These are phyloP conservation scores for Setomelanomma holmii DNA, from an alignment of 2,329 filamentous ascomycete genomes.

Conservation along the genomic window DNA sequence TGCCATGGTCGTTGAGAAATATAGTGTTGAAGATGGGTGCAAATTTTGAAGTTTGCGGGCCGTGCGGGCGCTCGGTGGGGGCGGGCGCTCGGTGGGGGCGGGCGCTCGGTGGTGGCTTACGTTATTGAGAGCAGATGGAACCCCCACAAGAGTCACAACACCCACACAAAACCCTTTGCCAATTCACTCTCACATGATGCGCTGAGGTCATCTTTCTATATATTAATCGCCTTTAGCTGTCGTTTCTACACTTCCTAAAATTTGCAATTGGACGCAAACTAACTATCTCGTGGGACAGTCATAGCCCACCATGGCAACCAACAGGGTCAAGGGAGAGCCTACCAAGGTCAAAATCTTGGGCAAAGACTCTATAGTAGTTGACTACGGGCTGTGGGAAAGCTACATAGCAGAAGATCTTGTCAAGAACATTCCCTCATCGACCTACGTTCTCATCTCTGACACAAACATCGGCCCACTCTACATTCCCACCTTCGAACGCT, in stretches of 20 bases:
- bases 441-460: constrained; percentile 96
- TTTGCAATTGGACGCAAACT: constrained; percentile 4
- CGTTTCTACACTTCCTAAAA: not conserved
- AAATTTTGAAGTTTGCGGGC: too few species aligned
- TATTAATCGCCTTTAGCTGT: constrained; percentile 7
- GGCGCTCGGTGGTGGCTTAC: too few species aligned
- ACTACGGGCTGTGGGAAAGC: constrained; percentile 86
- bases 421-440: constrained; percentile 78
- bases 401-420: constrained; percentile 85
- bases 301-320: constrained; percentile 38
- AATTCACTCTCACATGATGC: constrained; percentile 3
- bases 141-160: constrained; percentile 3
- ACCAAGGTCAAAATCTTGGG: constrained; percentile 82
- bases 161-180: constrained; percentile 8
- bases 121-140: constrained; percentile 11
- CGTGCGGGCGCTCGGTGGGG: too few species aligned
- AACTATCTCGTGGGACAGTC: constrained; percentile 13
- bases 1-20: too few species aligned
- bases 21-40: too few species aligned
- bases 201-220: constrained; percentile 1
- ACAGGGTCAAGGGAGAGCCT: constrained; percentile 47
- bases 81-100: too few species aligned
- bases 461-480: constrained; percentile 87
- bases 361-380: constrained; percentile 87
- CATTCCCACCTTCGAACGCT: constrained; percentile 74